phyloP scores from a whole-genome alignment of 495 filamentous ascomycete species.

The Lasiosphaeria ovina region DNA sequence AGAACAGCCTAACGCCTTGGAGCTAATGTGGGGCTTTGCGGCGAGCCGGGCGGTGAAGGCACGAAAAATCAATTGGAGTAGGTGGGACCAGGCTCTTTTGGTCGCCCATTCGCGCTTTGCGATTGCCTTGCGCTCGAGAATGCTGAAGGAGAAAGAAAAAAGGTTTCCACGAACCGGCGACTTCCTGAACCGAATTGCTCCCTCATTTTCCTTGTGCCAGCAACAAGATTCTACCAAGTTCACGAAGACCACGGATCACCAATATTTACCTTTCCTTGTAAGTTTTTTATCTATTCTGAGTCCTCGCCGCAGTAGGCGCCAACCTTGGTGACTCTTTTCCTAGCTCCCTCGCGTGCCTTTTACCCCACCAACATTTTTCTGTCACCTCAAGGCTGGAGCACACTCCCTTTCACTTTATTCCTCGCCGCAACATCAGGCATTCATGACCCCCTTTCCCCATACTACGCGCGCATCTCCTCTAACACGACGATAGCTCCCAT shows the following conservation, averaged over 20 bases:
- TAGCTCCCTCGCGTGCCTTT: background rate
- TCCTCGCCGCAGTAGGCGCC: conserved; percentile 14
- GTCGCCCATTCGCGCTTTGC: conserved; percentile 2
- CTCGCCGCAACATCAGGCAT: background rate
- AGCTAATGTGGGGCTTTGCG: background rate
- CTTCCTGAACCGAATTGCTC: background rate
- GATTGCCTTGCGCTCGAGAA: background rate
- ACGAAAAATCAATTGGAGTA: conserved; percentile 13
- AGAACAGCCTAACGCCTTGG: background rate
- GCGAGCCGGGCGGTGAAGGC: conserved; percentile 7
- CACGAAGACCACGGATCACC: too few relatives aligned
- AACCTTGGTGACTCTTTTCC: conserved; percentile 7
- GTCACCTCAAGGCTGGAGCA: background rate
- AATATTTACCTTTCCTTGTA: background rate
- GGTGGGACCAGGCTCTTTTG: conserved; percentile 6
- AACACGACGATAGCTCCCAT: background rate
- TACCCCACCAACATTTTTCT: conserved; percentile 13
- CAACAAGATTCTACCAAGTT: too few relatives aligned
- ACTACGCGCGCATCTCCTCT: background rate
- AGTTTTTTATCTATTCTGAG: conserved; percentile 9
- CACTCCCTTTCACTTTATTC: background rate
- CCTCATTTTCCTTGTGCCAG: too few relatives aligned
- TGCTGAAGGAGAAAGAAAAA: background rate
- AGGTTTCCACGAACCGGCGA: background rate
- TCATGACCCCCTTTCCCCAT: background rate